Base-by-base conservation (phyloP, 2,329 filamentous ascomycete genomes). In the Periconia digitata region DNA sequence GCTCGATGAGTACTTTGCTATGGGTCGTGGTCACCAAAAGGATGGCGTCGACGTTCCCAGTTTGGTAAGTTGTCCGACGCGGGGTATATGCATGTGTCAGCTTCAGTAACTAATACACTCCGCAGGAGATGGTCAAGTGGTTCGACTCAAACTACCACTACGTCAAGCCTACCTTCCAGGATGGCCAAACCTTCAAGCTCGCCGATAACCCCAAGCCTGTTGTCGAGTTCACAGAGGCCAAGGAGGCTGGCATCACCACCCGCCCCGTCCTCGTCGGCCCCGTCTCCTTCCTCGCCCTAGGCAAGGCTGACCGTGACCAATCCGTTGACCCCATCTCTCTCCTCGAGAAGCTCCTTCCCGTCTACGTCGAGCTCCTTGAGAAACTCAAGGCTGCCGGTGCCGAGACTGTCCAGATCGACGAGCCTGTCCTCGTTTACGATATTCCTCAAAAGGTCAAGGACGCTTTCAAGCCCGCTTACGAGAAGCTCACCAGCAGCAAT, bases 111-210 rank as follows among this genome's bases (percentile, higher is more conserved):
- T 32, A 32, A 76, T 54, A 42, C 24, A 39, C 35, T 42, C 7
- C 51, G 23, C 51, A 81, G 80, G 94, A 99, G 84, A 99, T 99
- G 94, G 94, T 99, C 69, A 99, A 99, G 84, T 99, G 94, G 94
- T 99, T 99, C 74, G 94, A 99, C 84, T 96, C 91, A 61, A 99
- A 99, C 88, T 99, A 99, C 87, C 94, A 97, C 85, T 99, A 99
- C 77, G 94, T 97, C 80, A 97, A 97, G 86, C 94, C 94, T 59
- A 96, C 94, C 56, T 85, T 99, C 62, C 91, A 96, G 79, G 87
- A 96, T 80, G 88, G 89, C 83, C 94, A 99, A 85, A 86, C 83
- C 71, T 99, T 99, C 86, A 92, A 87, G 79, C 90, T 99, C 56
- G 77, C 82, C 55, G 78, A 84, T 64, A 87, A 86, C 76, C 91